Percentiles rank a stretch among this genome's conserved stretches.
phyloP scores from a whole-genome alignment of 306 rosid species.

The Rosa rugosa region DNA sequence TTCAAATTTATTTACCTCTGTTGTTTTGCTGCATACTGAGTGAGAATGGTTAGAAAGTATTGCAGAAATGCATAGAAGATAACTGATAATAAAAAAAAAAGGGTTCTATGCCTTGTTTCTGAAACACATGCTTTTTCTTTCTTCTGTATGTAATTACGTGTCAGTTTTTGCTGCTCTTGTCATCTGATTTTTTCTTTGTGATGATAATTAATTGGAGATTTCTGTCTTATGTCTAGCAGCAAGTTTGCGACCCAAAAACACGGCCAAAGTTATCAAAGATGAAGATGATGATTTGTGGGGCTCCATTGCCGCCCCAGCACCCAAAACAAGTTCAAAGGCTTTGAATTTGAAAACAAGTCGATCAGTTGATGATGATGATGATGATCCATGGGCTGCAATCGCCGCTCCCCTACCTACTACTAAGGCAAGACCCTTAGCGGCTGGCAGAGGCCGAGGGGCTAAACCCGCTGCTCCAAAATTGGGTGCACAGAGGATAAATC shows the following conservation, averaged over 20 bases:
- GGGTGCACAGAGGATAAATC: conserved; percentile 91
- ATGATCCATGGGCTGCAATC: conserved; percentile 97
- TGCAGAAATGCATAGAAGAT: conserved; percentile 1
- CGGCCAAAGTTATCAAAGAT: conserved; percentile 48
- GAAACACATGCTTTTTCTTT: background rate
- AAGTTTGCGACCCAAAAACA: conserved; percentile 50
- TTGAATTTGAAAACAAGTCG: conserved; percentile 47
- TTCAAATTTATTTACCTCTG: background rate
- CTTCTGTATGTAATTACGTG: background rate
- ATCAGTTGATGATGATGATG: conserved; percentile 56
- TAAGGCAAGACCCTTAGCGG: conserved; percentile 68
- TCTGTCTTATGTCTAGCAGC: conserved; percentile 39
- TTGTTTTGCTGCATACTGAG: background rate
- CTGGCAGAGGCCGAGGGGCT: conserved; percentile 73
- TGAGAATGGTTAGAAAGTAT: background rate
- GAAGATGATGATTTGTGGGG: conserved; percentile 90
- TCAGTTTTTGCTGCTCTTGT: background rate
- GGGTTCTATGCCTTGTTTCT: background rate
- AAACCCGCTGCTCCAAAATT: conserved; percentile 75
- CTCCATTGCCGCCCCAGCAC: conserved; percentile 94
- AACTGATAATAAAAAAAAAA: background rate
- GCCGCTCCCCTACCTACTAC: conserved; percentile 95
- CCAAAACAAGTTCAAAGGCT: conserved; percentile 55
- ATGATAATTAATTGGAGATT: conserved; percentile 11
- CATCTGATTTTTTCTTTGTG: background rate